Evolutionary conservation across 345 rosid species (phyloP).

Genomic region (Syzygium grande): DNA sequence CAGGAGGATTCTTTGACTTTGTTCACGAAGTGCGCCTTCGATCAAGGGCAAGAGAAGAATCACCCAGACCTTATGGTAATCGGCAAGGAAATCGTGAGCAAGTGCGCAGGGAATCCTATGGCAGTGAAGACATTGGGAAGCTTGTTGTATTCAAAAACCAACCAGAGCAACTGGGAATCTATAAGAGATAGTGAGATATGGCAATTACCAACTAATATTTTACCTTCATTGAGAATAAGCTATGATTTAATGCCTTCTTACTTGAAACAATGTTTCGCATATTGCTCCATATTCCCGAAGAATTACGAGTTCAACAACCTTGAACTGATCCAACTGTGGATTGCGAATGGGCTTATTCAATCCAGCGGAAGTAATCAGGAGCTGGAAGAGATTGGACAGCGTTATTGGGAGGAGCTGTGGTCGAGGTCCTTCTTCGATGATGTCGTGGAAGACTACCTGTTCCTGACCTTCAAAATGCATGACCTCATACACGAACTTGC

Average conservation of each 20-base stretch:
- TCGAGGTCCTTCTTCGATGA: conserved; percentile 26
- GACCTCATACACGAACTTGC: conserved; percentile 26
- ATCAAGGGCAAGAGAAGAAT: background rate
- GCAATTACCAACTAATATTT: background rate
- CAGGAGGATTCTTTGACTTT: background rate
- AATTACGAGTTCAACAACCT: conserved; percentile 8
- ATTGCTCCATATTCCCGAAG: conserved; percentile 25
- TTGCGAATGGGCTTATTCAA: conserved; percentile 7
- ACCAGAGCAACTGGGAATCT: background rate
- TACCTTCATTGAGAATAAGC: conserved; percentile 15
- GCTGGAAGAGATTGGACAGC: conserved; percentile 11
- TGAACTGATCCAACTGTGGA: conserved; percentile 10
- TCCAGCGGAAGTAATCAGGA: background rate
- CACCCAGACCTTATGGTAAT: conserved; percentile 1
- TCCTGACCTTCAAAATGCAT: conserved; percentile 14
- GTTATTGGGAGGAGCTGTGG: conserved; percentile 13
- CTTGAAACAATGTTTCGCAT: conserved; percentile 31
- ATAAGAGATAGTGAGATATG: conserved; percentile 12
- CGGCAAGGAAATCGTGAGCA: conserved; percentile 3
- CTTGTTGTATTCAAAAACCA: background rate
- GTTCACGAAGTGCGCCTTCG: conserved; percentile 4
- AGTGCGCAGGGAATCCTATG: conserved; percentile 16
- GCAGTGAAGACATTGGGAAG: conserved; percentile 13
- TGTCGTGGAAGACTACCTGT: background rate
- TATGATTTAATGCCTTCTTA: conserved; percentile 22